These are phyloP conservation scores for Mesembryanthemum crystallinum DNA, from an alignment of 148 eudicot species.

Conservation along the genomic window DNA sequence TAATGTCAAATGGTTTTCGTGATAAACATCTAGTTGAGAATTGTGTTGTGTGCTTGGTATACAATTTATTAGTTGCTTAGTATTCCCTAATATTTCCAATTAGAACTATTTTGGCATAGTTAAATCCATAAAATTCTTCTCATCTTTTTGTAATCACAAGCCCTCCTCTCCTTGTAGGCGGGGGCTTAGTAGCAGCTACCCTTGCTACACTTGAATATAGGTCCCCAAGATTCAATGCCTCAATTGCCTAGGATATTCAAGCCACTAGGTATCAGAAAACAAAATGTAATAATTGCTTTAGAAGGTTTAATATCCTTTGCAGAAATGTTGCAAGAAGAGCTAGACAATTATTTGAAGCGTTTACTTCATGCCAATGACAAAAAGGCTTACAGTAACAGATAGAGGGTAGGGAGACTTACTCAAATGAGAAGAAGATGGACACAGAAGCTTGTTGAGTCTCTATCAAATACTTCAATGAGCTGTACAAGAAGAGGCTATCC, in stretches of 20 bases:
- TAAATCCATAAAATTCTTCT: neutral
- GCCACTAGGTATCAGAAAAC: neutral
- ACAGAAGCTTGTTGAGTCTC: constrained; percentile 89
- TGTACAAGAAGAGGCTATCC: constrained; percentile 73
- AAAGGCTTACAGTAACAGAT: neutral
- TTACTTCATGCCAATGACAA: no score
- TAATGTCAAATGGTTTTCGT: neutral
- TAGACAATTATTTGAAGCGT: neutral
- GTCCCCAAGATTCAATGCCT: no score
- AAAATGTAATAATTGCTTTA: neutral
- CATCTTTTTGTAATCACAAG: neutral
- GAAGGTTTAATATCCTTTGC: neutral
- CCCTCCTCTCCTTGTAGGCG: neutral
- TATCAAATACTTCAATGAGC: constrained; percentile 58
- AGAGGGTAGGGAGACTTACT: constrained; percentile 45
- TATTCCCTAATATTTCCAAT: neutral
- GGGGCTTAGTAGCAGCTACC: no score
- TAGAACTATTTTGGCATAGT: neutral
- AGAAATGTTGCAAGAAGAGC: neutral
- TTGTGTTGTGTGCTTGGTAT: neutral
- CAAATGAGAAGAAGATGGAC: constrained; percentile 92
- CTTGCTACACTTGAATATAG: no score
- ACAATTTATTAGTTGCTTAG: neutral
- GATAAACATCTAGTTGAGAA: neutral
- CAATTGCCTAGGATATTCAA: no score